Evolutionary conservation across 495 filamentous ascomycete genomes (phyloP).

Genomic region (Talaromyces ruber): DNA sequence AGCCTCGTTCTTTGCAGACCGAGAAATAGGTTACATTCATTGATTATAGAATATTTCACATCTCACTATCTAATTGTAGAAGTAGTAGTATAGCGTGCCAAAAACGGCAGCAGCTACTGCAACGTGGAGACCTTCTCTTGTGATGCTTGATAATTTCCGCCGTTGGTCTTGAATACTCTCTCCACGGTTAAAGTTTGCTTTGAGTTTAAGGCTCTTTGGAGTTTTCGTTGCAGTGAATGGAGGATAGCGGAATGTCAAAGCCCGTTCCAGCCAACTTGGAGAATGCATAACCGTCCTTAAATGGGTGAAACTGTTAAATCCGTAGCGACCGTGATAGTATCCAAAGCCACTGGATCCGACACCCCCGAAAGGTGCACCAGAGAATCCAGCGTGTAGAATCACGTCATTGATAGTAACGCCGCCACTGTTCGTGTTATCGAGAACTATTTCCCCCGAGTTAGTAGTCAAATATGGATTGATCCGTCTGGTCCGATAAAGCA

Average conservation of each 20-base stretch:
- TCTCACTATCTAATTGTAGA: not conserved
- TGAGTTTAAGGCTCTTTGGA: not conserved
- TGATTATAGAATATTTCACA: not conserved
- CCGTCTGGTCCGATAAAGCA: not conserved
- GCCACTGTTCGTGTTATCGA: constrained; percentile 55
- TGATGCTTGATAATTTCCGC: not conserved
- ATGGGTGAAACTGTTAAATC: constrained; percentile 73
- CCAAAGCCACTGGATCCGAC: constrained; percentile 72
- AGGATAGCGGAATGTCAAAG: not conserved
- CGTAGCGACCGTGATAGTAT: constrained; percentile 63
- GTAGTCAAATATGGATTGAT: not conserved
- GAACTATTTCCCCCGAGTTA: constrained; percentile 24
- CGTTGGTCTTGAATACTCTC: constrained; percentile 9
- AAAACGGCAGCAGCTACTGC: not conserved
- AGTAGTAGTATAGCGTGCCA: not conserved
- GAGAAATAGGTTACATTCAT: not conserved
- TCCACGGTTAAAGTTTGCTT: not conserved
- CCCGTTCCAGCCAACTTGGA: constrained; percentile 43
- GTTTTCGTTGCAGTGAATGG: not conserved
- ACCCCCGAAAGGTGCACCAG: constrained; percentile 71
- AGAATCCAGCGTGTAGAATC: constrained; percentile 54
- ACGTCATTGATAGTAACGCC: constrained; percentile 71
- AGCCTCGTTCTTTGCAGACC: too few relatives aligned
- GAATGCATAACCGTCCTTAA: constrained; percentile 56
- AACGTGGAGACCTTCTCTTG: not conserved